These are phyloP conservation scores for Sugiyamaella floridensis DNA, from an alignment of 805 yeast genomes.

Conservation along the genomic window DNA sequence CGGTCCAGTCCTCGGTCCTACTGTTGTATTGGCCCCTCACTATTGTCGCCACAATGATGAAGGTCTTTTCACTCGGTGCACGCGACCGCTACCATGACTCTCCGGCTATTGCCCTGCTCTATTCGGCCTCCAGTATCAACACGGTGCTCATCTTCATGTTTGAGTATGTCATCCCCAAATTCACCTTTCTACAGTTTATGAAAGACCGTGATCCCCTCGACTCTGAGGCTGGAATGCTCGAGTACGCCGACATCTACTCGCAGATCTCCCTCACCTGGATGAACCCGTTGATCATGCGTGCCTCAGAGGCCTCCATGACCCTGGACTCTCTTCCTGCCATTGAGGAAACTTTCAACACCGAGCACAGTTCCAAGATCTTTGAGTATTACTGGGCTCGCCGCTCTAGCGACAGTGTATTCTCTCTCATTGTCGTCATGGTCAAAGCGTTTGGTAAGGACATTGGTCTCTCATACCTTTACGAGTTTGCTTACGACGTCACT, in stretches of 20 bases:
- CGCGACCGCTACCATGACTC: slow-evolving; percentile 3
- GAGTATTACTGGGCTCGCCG: slow-evolving; percentile 20
- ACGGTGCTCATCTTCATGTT: slow-evolving; percentile 7
- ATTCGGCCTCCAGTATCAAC: neutral
- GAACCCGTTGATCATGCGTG: slow-evolving; percentile 51
- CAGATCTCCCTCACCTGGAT: slow-evolving; percentile 53
- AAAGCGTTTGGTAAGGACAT: slow-evolving; percentile 39
- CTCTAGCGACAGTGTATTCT: slow-evolving; percentile 14
- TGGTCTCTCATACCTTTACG: slow-evolving; percentile 39
- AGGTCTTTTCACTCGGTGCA: slow-evolving; percentile 8
- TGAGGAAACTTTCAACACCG: slow-evolving; percentile 31
- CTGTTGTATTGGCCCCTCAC: slow-evolving; percentile 14
- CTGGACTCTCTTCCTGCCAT: slow-evolving; percentile 29
- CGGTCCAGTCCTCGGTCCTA: slow-evolving; percentile 15
- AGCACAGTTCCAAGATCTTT: slow-evolving; percentile 9
- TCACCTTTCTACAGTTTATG: neutral
- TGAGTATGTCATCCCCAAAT: slow-evolving; percentile 10
- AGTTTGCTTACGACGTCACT: slow-evolving; percentile 37
- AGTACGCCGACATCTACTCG: slow-evolving; percentile 44
- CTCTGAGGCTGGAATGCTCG: slow-evolving; percentile 20
- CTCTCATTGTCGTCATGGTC: slow-evolving; percentile 17
- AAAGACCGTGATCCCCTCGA: slow-evolving; percentile 1
- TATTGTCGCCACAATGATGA: slow-evolving; percentile 11
- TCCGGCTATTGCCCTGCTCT: slow-evolving; percentile 2
- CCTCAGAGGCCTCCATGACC: slow-evolving; percentile 38